Conservation (phyloP, 108 stramenopile species). For the Thalassiosira profunda region DNA sequence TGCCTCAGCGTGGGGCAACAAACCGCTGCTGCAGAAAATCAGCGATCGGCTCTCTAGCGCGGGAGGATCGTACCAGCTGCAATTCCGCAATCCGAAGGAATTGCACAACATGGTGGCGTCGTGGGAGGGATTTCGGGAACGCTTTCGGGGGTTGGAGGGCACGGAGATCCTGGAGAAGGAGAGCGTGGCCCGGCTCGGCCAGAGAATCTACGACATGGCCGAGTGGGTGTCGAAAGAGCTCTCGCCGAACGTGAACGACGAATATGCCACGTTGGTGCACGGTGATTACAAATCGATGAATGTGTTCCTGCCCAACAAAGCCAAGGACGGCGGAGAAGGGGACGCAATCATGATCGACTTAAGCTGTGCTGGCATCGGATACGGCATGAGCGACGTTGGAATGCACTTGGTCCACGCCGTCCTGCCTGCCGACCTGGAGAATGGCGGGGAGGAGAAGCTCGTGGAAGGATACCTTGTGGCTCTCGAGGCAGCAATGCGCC, state of each 20-base stretch:
- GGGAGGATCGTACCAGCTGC: constrained; percentile 73
- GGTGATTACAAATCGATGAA: constrained; percentile 89
- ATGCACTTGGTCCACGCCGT: constrained; percentile 73
- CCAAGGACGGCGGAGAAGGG: neutral
- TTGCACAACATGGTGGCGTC: constrained; percentile 50
- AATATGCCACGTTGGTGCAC: constrained; percentile 72
- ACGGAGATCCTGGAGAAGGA: constrained; percentile 17
- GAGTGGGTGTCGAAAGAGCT: constrained; percentile 65
- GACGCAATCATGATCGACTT: constrained; percentile 77
- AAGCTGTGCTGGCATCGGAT: constrained; percentile 73
- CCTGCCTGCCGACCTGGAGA: constrained; percentile 49
- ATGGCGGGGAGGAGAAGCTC: constrained; percentile 66
- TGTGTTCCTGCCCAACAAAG: constrained; percentile 61
- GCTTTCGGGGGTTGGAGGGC: constrained; percentile 32
- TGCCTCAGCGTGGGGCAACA: constrained; percentile 71
- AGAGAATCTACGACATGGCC: constrained; percentile 58
- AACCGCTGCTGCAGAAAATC: constrained; percentile 44
- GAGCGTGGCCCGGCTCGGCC: constrained; percentile 49
- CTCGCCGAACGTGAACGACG: constrained; percentile 58
- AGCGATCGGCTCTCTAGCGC: constrained; percentile 45
- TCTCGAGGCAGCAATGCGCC: constrained; percentile 41
- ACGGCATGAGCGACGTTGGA: constrained; percentile 66
- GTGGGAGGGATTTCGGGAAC: constrained; percentile 62
- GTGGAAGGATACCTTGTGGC: constrained; percentile 56
- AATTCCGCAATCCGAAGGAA: constrained; percentile 76